Base-by-base conservation (phyloP, 108 stramenopile species). In the Skeletonema costatum region DNA sequence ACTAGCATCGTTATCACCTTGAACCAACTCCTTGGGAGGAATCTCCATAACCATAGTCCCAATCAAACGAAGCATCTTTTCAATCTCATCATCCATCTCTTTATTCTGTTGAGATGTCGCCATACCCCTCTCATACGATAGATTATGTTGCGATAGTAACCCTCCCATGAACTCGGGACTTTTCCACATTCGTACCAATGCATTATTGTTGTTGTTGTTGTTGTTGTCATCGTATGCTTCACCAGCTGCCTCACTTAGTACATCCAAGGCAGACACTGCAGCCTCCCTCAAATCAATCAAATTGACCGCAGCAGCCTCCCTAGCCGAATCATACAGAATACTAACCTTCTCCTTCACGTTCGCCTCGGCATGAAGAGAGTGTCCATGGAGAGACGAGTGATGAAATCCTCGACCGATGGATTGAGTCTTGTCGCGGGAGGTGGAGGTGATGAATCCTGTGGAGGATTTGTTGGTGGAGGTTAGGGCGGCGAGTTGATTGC, bases 301-400 rank as follows among this genome's bases (percentile, higher is more conserved):
- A 2, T 88, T 86, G 13, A 93, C 88, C 32, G 90, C 76, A 31
- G 81, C 78, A 14, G 94, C 94, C 36, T 60, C 81, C 42, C 81
- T 70, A 25, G 94, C 87, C 66, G 87, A 87, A 19, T 85, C 91
- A 79, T 86, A 81, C 36, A 96, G 32, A 6, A 96, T 73, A 32
- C 84, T 83, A 35, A 92, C 78, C 65, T 86, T 87, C 14, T 71
- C 19, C 66, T 75, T 87, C 30, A 66, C 66, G 38, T 64, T 41
- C 10, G 11, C 14, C 21, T 51, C 62, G 13, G 68, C 51, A 13
- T 32, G 10, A 10, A 87, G 38, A 36, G 74, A 58, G 61, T 93
- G 90, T 12, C 90, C 91, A 33, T 84, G 78, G 21, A 88, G 66
- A 32, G 78, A 78, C 38, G 85, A 87, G 70, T 88, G 86, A 41